These are phyloP conservation scores for Hypericum androsaemum DNA, from an alignment of 345 rosid species.

Conservation along the genomic window DNA sequence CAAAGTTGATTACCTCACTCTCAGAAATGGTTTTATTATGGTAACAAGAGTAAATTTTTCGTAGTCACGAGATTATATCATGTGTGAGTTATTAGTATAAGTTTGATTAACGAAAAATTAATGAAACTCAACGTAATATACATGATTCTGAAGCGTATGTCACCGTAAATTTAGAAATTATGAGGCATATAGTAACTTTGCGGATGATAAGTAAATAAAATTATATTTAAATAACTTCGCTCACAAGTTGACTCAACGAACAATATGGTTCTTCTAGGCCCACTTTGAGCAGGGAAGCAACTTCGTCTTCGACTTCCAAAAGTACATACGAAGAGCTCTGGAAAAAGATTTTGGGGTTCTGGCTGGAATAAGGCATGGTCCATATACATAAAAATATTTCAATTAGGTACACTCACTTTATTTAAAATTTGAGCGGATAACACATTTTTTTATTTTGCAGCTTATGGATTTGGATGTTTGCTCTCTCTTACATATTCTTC, in stretches of 20 bases:
- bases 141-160: no score
- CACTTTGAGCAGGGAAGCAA: conserved; percentile 49
- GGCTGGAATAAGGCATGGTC: conserved; percentile 26
- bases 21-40: conserved; percentile 70
- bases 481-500: conserved; percentile 59
- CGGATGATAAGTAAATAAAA: no score
- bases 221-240: no score
- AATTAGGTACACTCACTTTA: conserved; percentile 1
- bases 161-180: no score
- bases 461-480: conserved; percentile 53
- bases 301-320: conserved; percentile 74
- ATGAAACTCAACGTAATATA: no score
- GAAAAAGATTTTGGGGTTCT: conserved; percentile 62
- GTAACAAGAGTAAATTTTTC: conserved; percentile 18
- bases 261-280: conserved; percentile 30
- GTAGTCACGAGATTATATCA: no score
- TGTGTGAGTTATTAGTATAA: no score
- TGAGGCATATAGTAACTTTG: no score
- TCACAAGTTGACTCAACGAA: no score
- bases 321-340: conserved; percentile 60
- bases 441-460: conserved; percentile 33
- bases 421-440: not conserved
- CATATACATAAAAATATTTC: not conserved
- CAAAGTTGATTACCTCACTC: conserved; percentile 59
- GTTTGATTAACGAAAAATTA: no score